Base-by-base conservation (phyloP, 306 rosid species). In the Neltuma alba region DNA sequence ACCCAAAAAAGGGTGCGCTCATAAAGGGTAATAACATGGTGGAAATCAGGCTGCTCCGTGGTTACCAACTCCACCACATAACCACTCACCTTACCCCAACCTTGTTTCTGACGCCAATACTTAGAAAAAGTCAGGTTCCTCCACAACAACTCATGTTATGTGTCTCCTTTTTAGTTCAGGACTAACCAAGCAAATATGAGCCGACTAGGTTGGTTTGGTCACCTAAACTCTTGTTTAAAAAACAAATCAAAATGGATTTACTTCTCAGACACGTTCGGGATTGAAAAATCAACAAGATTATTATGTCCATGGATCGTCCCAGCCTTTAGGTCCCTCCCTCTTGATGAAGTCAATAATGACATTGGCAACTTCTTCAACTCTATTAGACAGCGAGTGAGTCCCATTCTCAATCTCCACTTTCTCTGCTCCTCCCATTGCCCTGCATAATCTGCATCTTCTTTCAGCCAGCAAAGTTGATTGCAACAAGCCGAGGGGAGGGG, bases 281-380 rank as follows among this genome's bases (percentile, higher is more conserved):
- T n/a, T n/a, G n/a, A n/a, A n/a, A n/a, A n/a, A n/a, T n/a, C n/a
- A n/a, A n/a, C n/a, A n/a, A n/a, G n/a, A n/a, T 52, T 20, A n/a
- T 52, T 81, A 95, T 85, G 70, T 85, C 99, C 99, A 91, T 5
- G 98, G 99, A 80, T 93, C 98, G 79, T 96, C 97, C 99, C 99
- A 96, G 50, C 98, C 98, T 72, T 85, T 93, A 58, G 98, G 99
- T 52, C 94, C 98, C 61, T 93, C 98, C 83, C 98, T 91, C 80
- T 81, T 90, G 8, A 96, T 80, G 82, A 93, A 96, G 73, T 91
- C 88, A 76, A 91, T 80, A 9, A 93, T 96, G 25, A 91, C 97
- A 7, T 77, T 60, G 23, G 89, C 98, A 82, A 89, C 96, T 87
- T 96, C 99, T 15, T 83, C 82, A 61, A 86, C 89, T 90, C 98